phyloP scores from a whole-genome alignment of 257 asterid species.

The Jaltomata sinuosa region DNA sequence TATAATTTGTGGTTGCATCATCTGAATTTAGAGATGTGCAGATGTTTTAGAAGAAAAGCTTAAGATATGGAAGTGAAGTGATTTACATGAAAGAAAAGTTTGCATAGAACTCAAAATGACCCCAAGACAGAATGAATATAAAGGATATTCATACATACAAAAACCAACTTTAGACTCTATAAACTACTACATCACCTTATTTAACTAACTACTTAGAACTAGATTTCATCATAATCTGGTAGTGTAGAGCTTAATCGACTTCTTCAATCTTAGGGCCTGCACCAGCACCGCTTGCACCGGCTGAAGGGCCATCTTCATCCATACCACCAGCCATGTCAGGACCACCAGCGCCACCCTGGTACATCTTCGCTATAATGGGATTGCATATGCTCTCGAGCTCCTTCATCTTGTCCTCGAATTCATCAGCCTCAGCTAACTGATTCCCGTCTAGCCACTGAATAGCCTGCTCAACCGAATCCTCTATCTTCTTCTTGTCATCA shows the following conservation, averaged over 20 bases:
- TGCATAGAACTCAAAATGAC: too few relatives aligned
- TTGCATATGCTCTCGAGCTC: constrained; percentile 27
- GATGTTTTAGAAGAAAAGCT: too few relatives aligned
- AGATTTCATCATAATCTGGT: neutral
- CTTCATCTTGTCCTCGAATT: constrained; percentile 29
- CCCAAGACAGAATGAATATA: neutral
- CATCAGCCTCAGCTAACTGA: constrained; percentile 27
- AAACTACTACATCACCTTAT: neutral
- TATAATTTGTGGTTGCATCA: too few relatives aligned
- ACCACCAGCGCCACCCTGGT: constrained; percentile 20
- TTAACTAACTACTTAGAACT: neutral
- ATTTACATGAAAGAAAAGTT: too few relatives aligned
- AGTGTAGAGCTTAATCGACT: constrained; percentile 10
- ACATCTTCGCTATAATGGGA: constrained; percentile 29
- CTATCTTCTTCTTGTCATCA: constrained; percentile 23
- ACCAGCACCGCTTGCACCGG: constrained; percentile 10
- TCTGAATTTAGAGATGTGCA: too few relatives aligned
- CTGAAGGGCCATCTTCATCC: constrained; percentile 18
- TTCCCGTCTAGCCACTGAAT: constrained; percentile 25
- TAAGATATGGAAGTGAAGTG: too few relatives aligned
- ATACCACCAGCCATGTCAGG: constrained; percentile 18
- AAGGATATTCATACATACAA: neutral
- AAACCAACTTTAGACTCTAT: neutral
- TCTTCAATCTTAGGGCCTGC: constrained; percentile 33
- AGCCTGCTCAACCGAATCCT: constrained; percentile 16